Conservation (phyloP, 139 green algal species). For the Tetradesmus lagerheimii region DNA sequence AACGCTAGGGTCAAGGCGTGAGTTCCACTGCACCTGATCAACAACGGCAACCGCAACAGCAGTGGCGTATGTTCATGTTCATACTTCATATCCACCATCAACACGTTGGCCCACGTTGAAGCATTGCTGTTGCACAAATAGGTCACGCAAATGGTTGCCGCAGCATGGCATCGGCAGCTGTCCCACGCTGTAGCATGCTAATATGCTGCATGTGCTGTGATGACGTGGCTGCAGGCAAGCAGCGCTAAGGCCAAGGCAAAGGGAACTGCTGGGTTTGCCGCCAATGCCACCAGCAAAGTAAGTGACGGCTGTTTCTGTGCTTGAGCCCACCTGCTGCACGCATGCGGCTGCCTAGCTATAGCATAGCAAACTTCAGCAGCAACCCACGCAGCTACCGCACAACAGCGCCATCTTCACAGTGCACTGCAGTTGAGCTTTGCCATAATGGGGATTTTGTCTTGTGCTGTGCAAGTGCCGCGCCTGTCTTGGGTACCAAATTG, state of each 20-base stretch:
- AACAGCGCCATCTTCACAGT: background rate
- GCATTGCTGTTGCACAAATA: background rate
- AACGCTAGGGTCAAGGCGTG: slow-evolving; percentile 34
- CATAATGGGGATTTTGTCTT: no score
- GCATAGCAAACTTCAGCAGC: background rate
- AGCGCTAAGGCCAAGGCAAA: slow-evolving; percentile 24
- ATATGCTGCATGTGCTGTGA: background rate
- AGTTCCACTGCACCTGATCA: background rate
- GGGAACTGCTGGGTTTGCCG: slow-evolving; percentile 60
- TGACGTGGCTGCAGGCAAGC: slow-evolving; percentile 37
- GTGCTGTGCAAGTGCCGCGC: background rate
- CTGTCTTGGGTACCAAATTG: no score
- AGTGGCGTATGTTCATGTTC: no score
- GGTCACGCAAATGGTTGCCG: background rate
- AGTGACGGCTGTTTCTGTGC: background rate
- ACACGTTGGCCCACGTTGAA: background rate
- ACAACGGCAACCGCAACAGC: background rate
- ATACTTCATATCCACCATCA: background rate
- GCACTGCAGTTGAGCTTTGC: background rate
- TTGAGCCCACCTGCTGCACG: background rate
- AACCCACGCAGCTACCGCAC: background rate
- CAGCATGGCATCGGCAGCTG: background rate
- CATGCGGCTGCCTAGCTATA: background rate
- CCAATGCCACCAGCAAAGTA: slow-evolving; percentile 52
- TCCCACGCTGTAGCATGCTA: background rate